These are phyloP conservation scores for Conidiobolus incongruus DNA, from an alignment of 371 early-diverging fungal species.

Conservation along the genomic window DNA sequence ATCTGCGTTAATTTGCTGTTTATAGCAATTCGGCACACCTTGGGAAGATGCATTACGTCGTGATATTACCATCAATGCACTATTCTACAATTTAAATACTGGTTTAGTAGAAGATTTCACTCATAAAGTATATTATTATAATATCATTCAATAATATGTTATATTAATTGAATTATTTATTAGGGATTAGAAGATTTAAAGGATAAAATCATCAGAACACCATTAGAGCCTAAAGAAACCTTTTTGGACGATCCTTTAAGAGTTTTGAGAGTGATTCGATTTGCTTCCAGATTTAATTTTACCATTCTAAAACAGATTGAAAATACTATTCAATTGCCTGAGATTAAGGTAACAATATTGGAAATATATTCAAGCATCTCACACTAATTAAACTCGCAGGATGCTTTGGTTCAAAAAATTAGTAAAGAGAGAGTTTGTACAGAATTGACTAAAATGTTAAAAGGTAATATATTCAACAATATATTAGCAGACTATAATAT, in stretches of 20 bases:
- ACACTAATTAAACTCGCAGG: constrained; percentile 6
- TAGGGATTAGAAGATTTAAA: constrained; percentile 54
- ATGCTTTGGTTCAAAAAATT: constrained; percentile 62
- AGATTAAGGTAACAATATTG: constrained; percentile 18
- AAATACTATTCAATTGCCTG: constrained; percentile 26
- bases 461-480: constrained; percentile 13
- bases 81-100: constrained; percentile 94
- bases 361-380: background rate
- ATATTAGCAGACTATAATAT: background rate
- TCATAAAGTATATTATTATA: constrained; percentile 19
- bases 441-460: constrained; percentile 91
- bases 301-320: constrained; percentile 42
- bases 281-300: constrained; percentile 81
- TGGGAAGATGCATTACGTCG: constrained; percentile 91
- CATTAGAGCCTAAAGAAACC: constrained; percentile 73
- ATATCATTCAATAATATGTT: too few species aligned
- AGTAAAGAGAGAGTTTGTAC: constrained; percentile 87
- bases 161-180: background rate
- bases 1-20: background rate
- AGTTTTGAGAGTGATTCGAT: constrained; percentile 91
- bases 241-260: constrained; percentile 97
- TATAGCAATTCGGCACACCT: constrained; percentile 76
- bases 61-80: constrained; percentile 95
- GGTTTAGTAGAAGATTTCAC: constrained; percentile 84
- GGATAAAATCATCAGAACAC: constrained; percentile 66